These are phyloP conservation scores for Heteromeles arbutifolia DNA, from an alignment of 306 rosid species.

Conservation along the genomic window DNA sequence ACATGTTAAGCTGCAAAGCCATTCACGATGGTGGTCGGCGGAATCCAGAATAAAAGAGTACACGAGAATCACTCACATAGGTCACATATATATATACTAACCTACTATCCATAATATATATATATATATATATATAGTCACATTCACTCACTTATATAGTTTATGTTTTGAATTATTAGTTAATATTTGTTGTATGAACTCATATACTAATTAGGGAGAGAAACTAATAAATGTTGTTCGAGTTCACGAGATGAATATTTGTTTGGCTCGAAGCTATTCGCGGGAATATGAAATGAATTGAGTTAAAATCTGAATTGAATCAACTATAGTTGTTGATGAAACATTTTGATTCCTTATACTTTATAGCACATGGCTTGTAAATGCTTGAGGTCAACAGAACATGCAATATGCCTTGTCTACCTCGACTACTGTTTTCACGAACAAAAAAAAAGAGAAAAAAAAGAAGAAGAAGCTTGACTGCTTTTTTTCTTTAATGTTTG, in stretches of 20 bases:
- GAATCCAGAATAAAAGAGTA: neutral
- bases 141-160: neutral
- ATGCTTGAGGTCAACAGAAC: neutral
- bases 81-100: neutral
- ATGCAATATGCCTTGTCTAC: neutral
- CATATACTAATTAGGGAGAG: neutral
- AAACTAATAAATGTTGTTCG: neutral
- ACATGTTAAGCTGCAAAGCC: neutral
- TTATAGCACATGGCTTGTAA: neutral
- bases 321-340: neutral
- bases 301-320: neutral
- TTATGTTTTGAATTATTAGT: neutral
- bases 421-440: neutral
- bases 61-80: neutral
- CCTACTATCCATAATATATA: neutral
- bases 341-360: conserved; percentile 6
- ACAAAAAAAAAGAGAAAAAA: no score
- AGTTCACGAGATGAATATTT: neutral
- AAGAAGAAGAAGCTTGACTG: no score
- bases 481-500: no score
- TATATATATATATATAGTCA: no score
- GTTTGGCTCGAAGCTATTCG: neutral
- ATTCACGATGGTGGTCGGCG: conserved; percentile 8
- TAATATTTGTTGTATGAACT: neutral
- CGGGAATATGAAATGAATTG: neutral